Percentiles rank a stretch among this genome's conserved stretches.
Evolutionary conservation across 169 alveolate genomes (phyloP).

Genomic region (Fabrea salina): DNA sequence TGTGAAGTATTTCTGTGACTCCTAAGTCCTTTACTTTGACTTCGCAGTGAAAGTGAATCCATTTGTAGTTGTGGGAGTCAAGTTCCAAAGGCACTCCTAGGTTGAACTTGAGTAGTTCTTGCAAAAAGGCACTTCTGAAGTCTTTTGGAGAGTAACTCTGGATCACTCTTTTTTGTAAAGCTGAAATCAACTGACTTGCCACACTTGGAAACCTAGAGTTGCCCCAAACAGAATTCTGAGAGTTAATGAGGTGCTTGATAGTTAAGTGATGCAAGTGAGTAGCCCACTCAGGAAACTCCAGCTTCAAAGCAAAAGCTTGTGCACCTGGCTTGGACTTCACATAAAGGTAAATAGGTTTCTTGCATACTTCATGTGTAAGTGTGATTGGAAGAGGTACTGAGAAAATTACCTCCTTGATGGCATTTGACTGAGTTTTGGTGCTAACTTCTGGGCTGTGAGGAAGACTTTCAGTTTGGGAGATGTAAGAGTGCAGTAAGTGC

Average conservation of each 20-base stretch:
- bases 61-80: neutral
- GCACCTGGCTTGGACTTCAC: neutral
- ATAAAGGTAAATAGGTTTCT: neutral
- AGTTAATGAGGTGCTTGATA: neutral
- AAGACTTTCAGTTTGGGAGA: neutral
- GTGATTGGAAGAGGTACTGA: conserved; percentile 13
- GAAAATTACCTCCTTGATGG: neutral
- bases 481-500: neutral
- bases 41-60: neutral
- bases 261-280: neutral
- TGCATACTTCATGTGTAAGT: neutral
- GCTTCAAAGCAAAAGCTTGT: neutral
- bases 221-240: neutral
- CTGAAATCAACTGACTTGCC: neutral
- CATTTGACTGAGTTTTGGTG: neutral
- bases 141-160: neutral
- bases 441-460: neutral
- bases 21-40: neutral
- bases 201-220: neutral
- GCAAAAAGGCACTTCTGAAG: neutral
- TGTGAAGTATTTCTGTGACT: neutral
- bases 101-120: neutral
- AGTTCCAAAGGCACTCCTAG: conserved; percentile 14
- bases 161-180: neutral
- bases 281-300: conserved; percentile 2